These are phyloP conservation scores for Alternaria consortialis DNA, from an alignment of 2,329 filamentous ascomycete genomes.

Conservation along the genomic window DNA sequence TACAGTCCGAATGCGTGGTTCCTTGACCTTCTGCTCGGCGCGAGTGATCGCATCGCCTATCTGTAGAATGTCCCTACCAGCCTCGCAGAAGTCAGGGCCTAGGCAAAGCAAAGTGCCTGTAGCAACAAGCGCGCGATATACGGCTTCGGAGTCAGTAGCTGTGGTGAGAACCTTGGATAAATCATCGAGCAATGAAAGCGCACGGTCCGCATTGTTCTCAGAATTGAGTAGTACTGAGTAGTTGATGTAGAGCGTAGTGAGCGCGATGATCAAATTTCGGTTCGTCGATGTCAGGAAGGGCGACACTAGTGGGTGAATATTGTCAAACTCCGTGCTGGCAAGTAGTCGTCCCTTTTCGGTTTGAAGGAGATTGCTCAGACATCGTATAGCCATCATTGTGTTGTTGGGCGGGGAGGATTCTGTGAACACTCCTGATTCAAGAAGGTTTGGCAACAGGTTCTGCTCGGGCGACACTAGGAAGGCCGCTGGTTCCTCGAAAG, in stretches of 20 bases:
- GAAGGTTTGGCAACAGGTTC: slow-evolving; percentile 69
- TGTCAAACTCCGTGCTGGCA: slow-evolving; percentile 66
- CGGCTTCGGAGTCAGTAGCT: slow-evolving; percentile 79
- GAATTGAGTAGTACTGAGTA: slow-evolving; percentile 74
- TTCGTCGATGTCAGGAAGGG: slow-evolving; percentile 67
- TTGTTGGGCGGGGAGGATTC: slow-evolving; percentile 74
- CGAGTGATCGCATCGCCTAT: slow-evolving; percentile 58
- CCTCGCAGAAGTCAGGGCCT: slow-evolving; percentile 66
- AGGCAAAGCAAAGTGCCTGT: slow-evolving; percentile 78
- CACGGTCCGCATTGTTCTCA: slow-evolving; percentile 59
- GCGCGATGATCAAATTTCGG: slow-evolving; percentile 82
- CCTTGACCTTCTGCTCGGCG: slow-evolving; percentile 63
- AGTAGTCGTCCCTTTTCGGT: slow-evolving; percentile 72
- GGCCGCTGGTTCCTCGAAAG: slow-evolving; percentile 71
- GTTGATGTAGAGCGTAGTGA: slow-evolving; percentile 85
- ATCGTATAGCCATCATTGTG: slow-evolving; percentile 84
- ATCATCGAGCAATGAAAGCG: slow-evolving; percentile 66
- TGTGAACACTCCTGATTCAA: slow-evolving; percentile 66
- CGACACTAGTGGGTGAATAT: slow-evolving; percentile 70
- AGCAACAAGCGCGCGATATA: slow-evolving; percentile 84
- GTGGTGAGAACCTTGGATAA: slow-evolving; percentile 69
- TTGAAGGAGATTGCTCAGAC: slow-evolving; percentile 84
- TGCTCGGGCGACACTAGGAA: slow-evolving; percentile 62
- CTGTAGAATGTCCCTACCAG: slow-evolving; percentile 66
- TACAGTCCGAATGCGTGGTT: slow-evolving; percentile 68